Evolutionary conservation across 1,284 basidiomycete genomes (phyloP), one percentile per base, ranked within the genome.

Genomic region (Leccinum cinnamomeum): DNA sequence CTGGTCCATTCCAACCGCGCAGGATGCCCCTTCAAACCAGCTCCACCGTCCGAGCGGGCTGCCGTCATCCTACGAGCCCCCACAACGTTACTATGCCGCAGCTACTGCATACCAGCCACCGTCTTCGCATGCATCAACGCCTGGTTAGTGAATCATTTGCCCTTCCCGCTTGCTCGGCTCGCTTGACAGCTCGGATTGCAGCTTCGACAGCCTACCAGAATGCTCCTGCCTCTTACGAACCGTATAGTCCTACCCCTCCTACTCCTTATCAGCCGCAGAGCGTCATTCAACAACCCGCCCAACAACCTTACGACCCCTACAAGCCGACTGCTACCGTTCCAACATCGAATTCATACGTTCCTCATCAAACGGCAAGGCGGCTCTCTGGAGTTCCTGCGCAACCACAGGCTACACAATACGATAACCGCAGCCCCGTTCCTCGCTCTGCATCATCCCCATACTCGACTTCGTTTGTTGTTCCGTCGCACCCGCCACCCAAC

Each of bases 251-350:
- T 11, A 44, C 65, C 10, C 57, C 67, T 25, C 44, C 66, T 58
- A 1, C 44, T 58, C 56, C 59, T 41, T 56, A 63, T 57, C 71
- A 67, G 6, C 61, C 67, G 57, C 58, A 65, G 10, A 58, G 44
- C 53, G 59, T 57, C 56, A 65, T 61, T 46, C 69, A 69, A 53
- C 58, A 68, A 60, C 25, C 64, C 28, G 16, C 30, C 46, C 67
- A 64, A 18, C 65, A 67, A 30, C 48, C 59, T 53, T 69, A 74
- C 62, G 74, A 76, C 60, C 70, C 74, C 30, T 79, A 78, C 67
- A 74, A 72, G 56, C 73, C 78, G 18, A 63, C 71, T 41, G 61
- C 72, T 37, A 69, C 68, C 57, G 65, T 55, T 46, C 66, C 70
- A 53, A 46, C 55, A 51, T 65, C 67, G 44, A 58, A 53, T 48